phyloP scores from a whole-genome alignment of 2,329 filamentous ascomycete species.

The Clonostachys solani region DNA sequence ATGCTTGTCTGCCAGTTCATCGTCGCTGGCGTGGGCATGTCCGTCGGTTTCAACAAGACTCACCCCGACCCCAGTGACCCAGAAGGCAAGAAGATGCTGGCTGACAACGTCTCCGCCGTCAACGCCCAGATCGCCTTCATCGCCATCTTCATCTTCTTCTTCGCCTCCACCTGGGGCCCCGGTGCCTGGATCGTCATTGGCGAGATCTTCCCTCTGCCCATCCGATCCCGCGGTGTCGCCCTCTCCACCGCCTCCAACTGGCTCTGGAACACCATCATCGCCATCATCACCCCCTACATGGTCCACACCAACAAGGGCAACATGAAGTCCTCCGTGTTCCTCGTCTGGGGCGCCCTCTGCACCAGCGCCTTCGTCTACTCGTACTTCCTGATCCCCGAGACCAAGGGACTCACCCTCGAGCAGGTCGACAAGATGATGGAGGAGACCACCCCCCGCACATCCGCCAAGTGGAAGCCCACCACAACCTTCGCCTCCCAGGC shows the following conservation, averaged over 20 bases:
- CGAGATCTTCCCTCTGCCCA: constrained; percentile 86
- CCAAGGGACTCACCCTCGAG: constrained; percentile 73
- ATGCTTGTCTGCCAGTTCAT: constrained; percentile 89
- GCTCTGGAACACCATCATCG: constrained; percentile 77
- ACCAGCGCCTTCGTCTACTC: constrained; percentile 55
- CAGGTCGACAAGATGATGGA: constrained; percentile 87
- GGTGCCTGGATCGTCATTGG: constrained; percentile 79
- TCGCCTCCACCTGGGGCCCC: constrained; percentile 85
- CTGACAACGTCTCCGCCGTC: constrained; percentile 52
- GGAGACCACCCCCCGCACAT: constrained; percentile 74
- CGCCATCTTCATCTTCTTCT: constrained; percentile 90
- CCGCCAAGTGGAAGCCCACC: constrained; percentile 70
- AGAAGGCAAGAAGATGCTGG: constrained; percentile 20
- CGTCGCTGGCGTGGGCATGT: constrained; percentile 71
- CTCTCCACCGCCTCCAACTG: constrained; percentile 88
- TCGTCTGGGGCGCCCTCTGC: constrained; percentile 70
- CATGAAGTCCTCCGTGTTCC: constrained; percentile 67
- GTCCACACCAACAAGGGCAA: constrained; percentile 58
- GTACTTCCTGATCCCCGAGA: constrained; percentile 72
- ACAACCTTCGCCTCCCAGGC: constrained; percentile 58
- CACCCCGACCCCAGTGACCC: constrained; percentile 38
- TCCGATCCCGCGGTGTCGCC: constrained; percentile 82
- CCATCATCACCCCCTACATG: constrained; percentile 72
- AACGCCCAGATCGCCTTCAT: constrained; percentile 82
- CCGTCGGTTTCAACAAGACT: constrained; percentile 48